Percentiles rank a stretch among this genome's conserved stretches.
Evolutionary conservation across 768 basidiomycete species (phyloP).

Genomic region (Ramaria sp.): DNA sequence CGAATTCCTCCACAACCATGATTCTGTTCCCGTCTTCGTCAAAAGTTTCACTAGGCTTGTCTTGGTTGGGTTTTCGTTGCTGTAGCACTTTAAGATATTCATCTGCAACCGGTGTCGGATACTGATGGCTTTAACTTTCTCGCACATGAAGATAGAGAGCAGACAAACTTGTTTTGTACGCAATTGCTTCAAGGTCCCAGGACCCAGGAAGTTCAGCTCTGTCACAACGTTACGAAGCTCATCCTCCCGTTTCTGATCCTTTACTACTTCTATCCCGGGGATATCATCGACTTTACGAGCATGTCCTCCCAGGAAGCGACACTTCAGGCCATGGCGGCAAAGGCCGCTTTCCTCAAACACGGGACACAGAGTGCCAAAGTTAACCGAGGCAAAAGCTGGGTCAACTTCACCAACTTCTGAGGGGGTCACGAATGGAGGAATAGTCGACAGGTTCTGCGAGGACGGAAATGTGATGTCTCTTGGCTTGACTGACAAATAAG

Average conservation of each 20-base stretch:
- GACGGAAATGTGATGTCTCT: conserved; percentile 57
- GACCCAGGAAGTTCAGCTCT: conserved; percentile 63
- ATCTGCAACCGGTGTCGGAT: conserved; percentile 51
- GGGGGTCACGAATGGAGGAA: conserved; percentile 40
- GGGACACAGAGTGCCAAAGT: conserved; percentile 48
- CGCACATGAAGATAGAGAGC: not conserved
- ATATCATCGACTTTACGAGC: conserved; percentile 38
- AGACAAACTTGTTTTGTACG: conserved; percentile 54
- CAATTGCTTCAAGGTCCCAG: conserved; percentile 48
- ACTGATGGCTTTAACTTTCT: conserved; percentile 29
- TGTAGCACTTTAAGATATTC: conserved; percentile 49
- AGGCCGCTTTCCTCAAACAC: conserved; percentile 57
- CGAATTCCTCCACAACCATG: conserved; percentile 1
- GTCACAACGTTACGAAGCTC: conserved; percentile 32
- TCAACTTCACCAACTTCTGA: conserved; percentile 16
- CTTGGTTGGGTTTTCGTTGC: conserved; percentile 9
- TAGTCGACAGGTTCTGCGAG: conserved; percentile 29
- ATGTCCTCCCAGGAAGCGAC: conserved; percentile 82
- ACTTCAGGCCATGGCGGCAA: conserved; percentile 82
- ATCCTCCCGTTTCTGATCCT: conserved; percentile 52
- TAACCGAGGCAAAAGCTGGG: conserved; percentile 30
- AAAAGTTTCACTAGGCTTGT: conserved; percentile 14
- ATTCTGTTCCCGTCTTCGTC: conserved; percentile 11
- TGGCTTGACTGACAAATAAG: conserved; percentile 70
- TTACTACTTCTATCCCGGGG: conserved; percentile 27